Percentiles rank a stretch among this genome's conserved stretches.
Conservation (phyloP, 352 stramenopile genomes). For the Phytophthora colocasiae region DNA sequence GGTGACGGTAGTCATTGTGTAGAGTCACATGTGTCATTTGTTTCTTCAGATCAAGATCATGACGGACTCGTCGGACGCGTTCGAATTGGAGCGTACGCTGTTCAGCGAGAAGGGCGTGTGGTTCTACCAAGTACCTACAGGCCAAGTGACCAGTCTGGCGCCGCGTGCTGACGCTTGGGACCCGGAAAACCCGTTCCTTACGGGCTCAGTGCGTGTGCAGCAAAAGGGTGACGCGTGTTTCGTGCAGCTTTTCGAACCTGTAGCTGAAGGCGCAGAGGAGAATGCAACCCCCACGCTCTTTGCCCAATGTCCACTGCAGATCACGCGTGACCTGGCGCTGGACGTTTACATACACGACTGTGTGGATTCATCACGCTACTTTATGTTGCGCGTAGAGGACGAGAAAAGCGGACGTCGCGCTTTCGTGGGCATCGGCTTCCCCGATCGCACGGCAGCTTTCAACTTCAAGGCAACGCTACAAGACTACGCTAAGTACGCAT, state of each 20-base stretch:
- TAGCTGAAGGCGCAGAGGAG: conserved; percentile 12
- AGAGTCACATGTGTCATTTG: background rate
- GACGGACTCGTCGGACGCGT: conserved; percentile 29
- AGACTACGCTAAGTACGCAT: conserved; percentile 84
- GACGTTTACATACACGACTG: conserved; percentile 88
- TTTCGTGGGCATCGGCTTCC: conserved; percentile 84
- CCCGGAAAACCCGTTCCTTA: conserved; percentile 82
- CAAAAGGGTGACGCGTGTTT: conserved; percentile 79
- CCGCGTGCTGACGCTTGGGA: conserved; percentile 87
- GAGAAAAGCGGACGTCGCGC: conserved; percentile 72
- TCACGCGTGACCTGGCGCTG: conserved; percentile 65
- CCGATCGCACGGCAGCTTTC: conserved; percentile 77
- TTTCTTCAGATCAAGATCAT: conserved; percentile 10
- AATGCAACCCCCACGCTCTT: conserved; percentile 58
- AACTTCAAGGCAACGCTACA: conserved; percentile 89
- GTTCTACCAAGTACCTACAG: conserved; percentile 84
- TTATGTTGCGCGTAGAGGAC: conserved; percentile 88
- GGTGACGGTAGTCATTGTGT: conserved; percentile 10
- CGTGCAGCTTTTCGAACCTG: conserved; percentile 82
- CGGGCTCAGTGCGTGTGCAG: conserved; percentile 68
- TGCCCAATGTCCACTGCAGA: conserved; percentile 79
- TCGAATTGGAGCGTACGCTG: conserved; percentile 75
- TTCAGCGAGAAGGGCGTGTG: conserved; percentile 83
- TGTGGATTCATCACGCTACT: conserved; percentile 89
- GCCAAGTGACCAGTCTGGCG: conserved; percentile 74